Conservation (phyloP, 2,329 filamentous ascomycete genomes). For the Aureobasidium sp. region DNA sequence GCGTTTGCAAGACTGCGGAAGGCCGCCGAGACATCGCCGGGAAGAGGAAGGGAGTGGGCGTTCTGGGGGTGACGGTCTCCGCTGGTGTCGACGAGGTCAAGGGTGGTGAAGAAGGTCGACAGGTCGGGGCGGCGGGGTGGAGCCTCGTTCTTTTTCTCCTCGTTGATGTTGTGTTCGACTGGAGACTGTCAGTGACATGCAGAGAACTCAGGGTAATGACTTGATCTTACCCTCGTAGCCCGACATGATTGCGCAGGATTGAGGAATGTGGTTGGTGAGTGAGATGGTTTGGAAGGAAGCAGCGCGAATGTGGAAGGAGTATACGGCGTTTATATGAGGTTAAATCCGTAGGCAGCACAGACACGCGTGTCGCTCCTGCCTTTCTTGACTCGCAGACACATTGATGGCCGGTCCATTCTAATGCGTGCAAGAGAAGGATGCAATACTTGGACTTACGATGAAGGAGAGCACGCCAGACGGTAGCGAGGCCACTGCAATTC, state of each 20-base stretch:
- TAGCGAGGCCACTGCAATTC: background rate
- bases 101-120: conserved; percentile 55
- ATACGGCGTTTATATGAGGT: conserved; percentile 1
- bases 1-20: conserved; percentile 53
- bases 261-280: background rate
- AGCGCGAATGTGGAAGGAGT: background rate
- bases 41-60: conserved; percentile 50
- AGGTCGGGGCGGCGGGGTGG: conserved; percentile 51
- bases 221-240: conserved; percentile 35
- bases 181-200: conserved; percentile 14
- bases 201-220: background rate
- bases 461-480: background rate
- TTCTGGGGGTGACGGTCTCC: conserved; percentile 42
- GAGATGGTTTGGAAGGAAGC: background rate
- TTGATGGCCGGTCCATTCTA: background rate
- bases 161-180: conserved; percentile 43
- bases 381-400: background rate
- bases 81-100: conserved; percentile 49
- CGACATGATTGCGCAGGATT: conserved; percentile 28
- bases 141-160: conserved; percentile 25
- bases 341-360: conserved; percentile 1
- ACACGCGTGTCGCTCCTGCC: conserved; percentile 4
- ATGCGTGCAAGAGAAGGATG: background rate
- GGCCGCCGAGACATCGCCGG: conserved; percentile 51
- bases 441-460: background rate